Evolutionary conservation across 2,329 filamentous ascomycete genomes (phyloP), one percentile per base, ranked within the genome.

Genomic region (Penicillium sp.): DNA sequence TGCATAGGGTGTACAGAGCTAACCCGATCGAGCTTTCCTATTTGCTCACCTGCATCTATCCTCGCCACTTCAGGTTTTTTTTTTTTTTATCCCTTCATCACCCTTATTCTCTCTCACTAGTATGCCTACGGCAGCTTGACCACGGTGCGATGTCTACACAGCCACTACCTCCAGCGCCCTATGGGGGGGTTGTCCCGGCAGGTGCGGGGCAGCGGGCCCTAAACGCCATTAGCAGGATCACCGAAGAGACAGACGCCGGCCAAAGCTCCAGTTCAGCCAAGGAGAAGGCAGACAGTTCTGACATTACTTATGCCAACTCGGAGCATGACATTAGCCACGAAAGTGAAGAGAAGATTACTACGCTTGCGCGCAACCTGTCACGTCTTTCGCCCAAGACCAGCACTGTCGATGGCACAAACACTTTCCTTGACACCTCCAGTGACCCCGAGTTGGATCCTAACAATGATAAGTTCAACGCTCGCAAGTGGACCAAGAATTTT

Each of bases 401-500:
- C 41, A n/a, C 49, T 6, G 61, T 44, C 5, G 64, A 65, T 4
- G 70, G 67, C 1, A 62, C 73, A 35, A 79, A 78, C 56, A 77
- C 77, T 1, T 79, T 79, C 55, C 67, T 77, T 13, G 64, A 76
- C 46, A 56, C 72, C 7, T 70, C 73, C 9, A 64, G 66, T 6
- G 70, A 78, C 48, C 74, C 77, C 0, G 70, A 75, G 47, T 69
- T 83, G 5, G 75, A 83, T 60, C 81, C 81, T 3, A 73, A 71
- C 41, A 78, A 77, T 19, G 69, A 73, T 29, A 64, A 73, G 4
- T 83, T 83, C 67, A 78, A 77, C 61, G 73, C 80, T 5, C 75
- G 75, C 19, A 75, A 78, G 64, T 83, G 81, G 81, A 78, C 79
- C 30, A 81, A 76, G 54, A 79, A 79, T 7, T 66, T 78, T 48